phyloP scores from a whole-genome alignment of 2,329 filamentous ascomycete genomes.

The Stagonosporopsis cucurbitacearum region DNA sequence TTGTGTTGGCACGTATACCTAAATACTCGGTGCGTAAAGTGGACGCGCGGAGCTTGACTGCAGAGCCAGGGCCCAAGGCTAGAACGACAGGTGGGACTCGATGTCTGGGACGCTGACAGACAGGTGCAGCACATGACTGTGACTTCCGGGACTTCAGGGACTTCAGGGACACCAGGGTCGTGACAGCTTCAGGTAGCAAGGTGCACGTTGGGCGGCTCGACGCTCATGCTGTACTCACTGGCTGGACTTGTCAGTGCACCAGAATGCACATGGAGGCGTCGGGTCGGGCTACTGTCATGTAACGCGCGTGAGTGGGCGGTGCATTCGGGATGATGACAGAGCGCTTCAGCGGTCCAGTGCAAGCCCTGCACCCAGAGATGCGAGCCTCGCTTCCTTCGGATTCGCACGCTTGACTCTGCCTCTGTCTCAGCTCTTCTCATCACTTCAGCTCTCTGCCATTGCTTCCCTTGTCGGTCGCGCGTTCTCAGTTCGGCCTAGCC shows the following conservation, averaged over 20 bases:
- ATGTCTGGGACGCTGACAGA: constrained; percentile 4
- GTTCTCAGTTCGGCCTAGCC: constrained; percentile 29
- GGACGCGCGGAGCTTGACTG: constrained; percentile 21
- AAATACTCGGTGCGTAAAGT: constrained; percentile 15
- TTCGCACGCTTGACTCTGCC: constrained; percentile 1
- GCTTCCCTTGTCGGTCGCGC: constrained; percentile 24
- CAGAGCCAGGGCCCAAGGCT: constrained; percentile 17
- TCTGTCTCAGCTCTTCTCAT: constrained; percentile 1
- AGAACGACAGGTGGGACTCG: constrained; percentile 12
- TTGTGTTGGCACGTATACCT: constrained; percentile 19
- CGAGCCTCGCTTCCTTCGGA: constrained; percentile 7
- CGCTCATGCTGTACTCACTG: constrained; percentile 1
- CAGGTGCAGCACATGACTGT: background rate
- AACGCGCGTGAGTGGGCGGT: constrained; percentile 17
- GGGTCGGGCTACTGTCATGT: constrained; percentile 8
- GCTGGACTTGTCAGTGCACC: constrained; percentile 6
- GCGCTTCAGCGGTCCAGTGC: constrained; percentile 13
- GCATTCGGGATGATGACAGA: constrained; percentile 21
- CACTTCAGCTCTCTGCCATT: background rate
- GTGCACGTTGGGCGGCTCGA: background rate
- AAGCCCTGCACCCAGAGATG: constrained; percentile 6
- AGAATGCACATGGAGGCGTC: constrained; percentile 13
- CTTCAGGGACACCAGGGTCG: background rate
- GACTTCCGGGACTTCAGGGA: background rate
- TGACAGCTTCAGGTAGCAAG: background rate